phyloP scores from a whole-genome alignment of 208 protist species.

The Tritrichomonas foetus region DNA sequence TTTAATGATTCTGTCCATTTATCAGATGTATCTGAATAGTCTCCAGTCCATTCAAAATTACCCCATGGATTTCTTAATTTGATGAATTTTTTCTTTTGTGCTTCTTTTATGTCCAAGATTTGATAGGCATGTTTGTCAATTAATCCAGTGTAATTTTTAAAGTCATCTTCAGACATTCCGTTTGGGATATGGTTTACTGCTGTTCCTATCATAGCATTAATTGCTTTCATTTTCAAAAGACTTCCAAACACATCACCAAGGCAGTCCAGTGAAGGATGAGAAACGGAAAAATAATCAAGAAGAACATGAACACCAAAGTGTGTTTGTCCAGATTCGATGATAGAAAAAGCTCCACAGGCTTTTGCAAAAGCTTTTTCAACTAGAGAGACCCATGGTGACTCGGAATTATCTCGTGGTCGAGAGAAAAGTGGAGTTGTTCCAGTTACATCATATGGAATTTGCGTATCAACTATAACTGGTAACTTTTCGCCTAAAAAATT shows the following conservation, averaged over 20 bases:
- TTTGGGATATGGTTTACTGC: too few species aligned
- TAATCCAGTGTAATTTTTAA: neutral
- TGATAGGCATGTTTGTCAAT: neutral
- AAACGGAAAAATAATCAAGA: too few species aligned
- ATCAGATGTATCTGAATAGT: neutral
- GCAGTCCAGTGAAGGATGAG: too few species aligned
- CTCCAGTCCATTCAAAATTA: constrained; percentile 1
- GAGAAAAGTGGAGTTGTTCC: neutral
- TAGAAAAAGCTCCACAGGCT: neutral
- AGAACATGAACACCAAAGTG: too few species aligned
- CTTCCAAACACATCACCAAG: too few species aligned
- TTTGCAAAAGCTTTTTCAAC: constrained; percentile 27
- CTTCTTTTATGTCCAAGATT: neutral
- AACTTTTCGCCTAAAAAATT: neutral
- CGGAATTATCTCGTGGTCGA: neutral
- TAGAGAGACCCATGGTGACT: neutral
- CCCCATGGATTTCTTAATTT: constrained; percentile 37
- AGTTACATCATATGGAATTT: neutral
- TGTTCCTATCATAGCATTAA: too few species aligned
- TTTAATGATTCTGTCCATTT: neutral
- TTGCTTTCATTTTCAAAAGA: too few species aligned
- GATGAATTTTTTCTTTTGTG: neutral
- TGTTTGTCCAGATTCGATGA: too few species aligned
- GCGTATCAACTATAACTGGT: neutral
- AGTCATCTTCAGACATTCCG: too few species aligned